Conservation (phyloP, 352 stramenopile genomes). For the Phytophthora ohioensis region DNA sequence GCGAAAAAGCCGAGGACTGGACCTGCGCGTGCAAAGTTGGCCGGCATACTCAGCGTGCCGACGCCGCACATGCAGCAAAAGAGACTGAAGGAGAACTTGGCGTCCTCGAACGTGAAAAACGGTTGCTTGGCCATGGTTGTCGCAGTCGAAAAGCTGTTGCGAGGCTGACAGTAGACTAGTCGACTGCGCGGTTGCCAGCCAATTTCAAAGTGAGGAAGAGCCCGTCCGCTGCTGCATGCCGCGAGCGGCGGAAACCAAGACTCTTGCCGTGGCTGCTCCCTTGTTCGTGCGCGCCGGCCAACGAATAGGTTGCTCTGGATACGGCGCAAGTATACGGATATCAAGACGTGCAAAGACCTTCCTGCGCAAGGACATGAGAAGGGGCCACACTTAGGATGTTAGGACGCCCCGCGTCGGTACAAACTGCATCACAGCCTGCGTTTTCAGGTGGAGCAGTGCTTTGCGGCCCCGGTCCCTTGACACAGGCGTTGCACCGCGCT, state of each 20-base stretch:
- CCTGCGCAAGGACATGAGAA: slow-evolving; percentile 27
- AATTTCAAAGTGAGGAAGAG: slow-evolving; percentile 38
- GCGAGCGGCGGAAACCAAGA: slow-evolving; percentile 16
- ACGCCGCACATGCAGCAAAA: slow-evolving; percentile 76
- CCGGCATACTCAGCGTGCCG: slow-evolving; percentile 72
- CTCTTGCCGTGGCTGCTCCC: slow-evolving; percentile 28
- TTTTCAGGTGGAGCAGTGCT: slow-evolving; percentile 7
- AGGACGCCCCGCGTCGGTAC: slow-evolving; percentile 22
- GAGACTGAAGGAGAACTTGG: slow-evolving; percentile 67
- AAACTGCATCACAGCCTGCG: slow-evolving; percentile 23
- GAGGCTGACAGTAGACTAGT: slow-evolving; percentile 12
- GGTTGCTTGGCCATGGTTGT: slow-evolving; percentile 34
- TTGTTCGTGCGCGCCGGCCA: slow-evolving; percentile 29
- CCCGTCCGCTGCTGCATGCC: slow-evolving; percentile 20
- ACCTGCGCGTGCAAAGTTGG: slow-evolving; percentile 69
- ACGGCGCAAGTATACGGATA: slow-evolving; percentile 34
- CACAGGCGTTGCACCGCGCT: slow-evolving; percentile 30
- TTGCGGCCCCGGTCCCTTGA: slow-evolving; percentile 22
- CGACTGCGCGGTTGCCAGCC: slow-evolving; percentile 25
- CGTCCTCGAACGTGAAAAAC: slow-evolving; percentile 69
- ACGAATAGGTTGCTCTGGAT: slow-evolving; percentile 30
- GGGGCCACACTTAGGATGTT: slow-evolving; percentile 14
- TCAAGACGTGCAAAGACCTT: slow-evolving; percentile 37
- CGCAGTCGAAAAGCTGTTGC: slow-evolving; percentile 13
- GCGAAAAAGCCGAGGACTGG: slow-evolving; percentile 49